phyloP scores from a whole-genome alignment of 441 rosid genomes.

The Raphanus hybrid region DNA sequence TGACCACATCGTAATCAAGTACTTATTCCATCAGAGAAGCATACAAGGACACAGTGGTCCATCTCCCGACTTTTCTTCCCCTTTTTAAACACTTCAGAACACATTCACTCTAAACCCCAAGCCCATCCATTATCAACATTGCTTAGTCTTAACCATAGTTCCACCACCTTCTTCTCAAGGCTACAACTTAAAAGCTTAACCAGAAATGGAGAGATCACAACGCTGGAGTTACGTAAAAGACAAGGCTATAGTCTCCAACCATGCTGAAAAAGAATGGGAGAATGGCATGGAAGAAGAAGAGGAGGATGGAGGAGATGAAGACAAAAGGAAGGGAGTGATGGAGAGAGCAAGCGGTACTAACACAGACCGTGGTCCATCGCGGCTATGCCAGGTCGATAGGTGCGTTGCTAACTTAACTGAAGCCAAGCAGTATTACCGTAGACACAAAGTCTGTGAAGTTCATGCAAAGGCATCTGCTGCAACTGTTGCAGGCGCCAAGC shows the following conservation, averaged over 20 bases:
- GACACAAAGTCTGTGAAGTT: conserved; percentile 74
- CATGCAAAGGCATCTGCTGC: conserved; percentile 66
- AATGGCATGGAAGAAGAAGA: conserved; percentile 61
- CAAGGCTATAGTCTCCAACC: conserved; percentile 42
- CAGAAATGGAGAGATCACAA: conserved; percentile 48
- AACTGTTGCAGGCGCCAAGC: conserved; percentile 55
- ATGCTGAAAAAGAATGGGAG: conserved; percentile 58
- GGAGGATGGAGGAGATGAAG: conserved; percentile 38
- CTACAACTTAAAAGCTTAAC: conserved; percentile 13
- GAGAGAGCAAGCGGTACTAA: conserved; percentile 46
- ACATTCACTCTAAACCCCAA: conserved; percentile 20
- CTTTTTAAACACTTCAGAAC: conserved; percentile 35
- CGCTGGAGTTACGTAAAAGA: conserved; percentile 44
- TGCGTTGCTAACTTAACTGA: conserved; percentile 55
- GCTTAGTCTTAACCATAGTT: conserved; percentile 26
- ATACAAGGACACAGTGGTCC: conserved; percentile 45
- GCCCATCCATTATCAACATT: conserved; percentile 34
- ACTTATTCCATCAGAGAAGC: conserved; percentile 43
- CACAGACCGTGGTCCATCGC: conserved; percentile 48
- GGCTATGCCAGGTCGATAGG: conserved; percentile 60
- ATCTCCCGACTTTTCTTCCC: conserved; percentile 33
- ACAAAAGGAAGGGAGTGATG: conserved; percentile 22
- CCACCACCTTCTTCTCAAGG: conserved; percentile 21
- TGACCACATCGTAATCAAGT: conserved; percentile 36
- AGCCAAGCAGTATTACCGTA: conserved; percentile 66